Base-by-base conservation (phyloP, 345 rosid species). In the Salix koriyanagi region DNA sequence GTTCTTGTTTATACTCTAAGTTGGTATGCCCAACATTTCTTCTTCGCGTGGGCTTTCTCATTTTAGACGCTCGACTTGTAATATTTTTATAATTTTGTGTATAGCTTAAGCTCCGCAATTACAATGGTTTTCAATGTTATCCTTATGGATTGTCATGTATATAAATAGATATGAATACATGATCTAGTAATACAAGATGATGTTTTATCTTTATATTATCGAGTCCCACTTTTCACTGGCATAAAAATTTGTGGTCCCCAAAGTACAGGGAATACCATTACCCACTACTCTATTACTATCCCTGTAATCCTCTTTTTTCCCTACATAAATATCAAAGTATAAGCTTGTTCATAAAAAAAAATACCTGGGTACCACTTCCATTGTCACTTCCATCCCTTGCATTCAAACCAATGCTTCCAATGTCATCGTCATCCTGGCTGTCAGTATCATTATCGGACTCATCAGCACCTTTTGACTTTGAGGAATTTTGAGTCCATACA, bases 281-380 rank as follows among this genome's bases (percentile, higher is more conserved):
- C 62, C 62, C 26, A n/a, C 62, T n/a, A 58, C 6, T 58, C 62
- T 58, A 58, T 58, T 58, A 58, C 28, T n/a, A 58, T 58, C 62
- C 25, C 23, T 58, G 13, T 58, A n/a, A 26, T 9, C 10, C 10
- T 58, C 61, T 19, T 58, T 58, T n/a, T 58, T 9, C 62, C 62
- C 62, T n/a, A 1, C 62, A 58, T 58, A 58, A 58, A 58, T n/a
- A 56, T 58, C 62, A 10, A 64, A 67, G 9, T 5, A 66, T 12
- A 23, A 46, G 37, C 37, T 13, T 2, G 6, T 5, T 12, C 28
- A 25, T 52, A 26, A 44, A 30, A 8, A 64, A 37, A 72, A 48
- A 19, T 73, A 69, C 80, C 84, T 83, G 88, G 41, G 84, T 78
- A 68, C 83, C 84, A 76, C 86, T 85, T 42, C 84, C 86, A 67